Base-by-base conservation (phyloP, 2,329 filamentous ascomycete species). In the Ilyonectria destructans region DNA sequence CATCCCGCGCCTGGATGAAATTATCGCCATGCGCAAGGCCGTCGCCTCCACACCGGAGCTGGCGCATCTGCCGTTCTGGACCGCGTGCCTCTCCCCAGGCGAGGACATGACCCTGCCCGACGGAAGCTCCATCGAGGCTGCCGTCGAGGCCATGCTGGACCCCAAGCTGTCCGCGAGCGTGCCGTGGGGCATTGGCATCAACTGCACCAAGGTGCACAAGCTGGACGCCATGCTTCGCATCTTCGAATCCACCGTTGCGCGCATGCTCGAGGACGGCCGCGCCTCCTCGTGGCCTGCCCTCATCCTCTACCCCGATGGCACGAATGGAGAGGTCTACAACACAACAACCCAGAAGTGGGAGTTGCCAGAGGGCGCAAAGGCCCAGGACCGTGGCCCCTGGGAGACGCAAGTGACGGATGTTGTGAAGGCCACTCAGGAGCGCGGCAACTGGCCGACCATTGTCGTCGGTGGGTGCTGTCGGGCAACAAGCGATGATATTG, bases 251-350 rank as follows among this genome's bases (percentile, higher is more conserved):
- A 84, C 82, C 9, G 77, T 90, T 17, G 65, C 69, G 10, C 69
- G 65, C n/a, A 59, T 88, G 71, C 63, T 84, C 2, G 58, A 74
- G 4, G 71, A 77, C 4, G 80, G 82, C 0, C 72, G 78, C 15
- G 59, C 84, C 1, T 21, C 68, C 0, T 74, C 76, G 6, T 85
- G 84, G 81, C 90, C 90, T 1, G 84, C 82, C 21, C 78, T 93
- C 60, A 86, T 93, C 5, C 73, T 93, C 19, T 93, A 92, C 76
- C 91, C 91, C 0, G 91, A 93, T 77, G 91, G 91, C 0, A 92
- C 91, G 1, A 90, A 89, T 54, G 90, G 89, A 0, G 89, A 92
- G 78, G 85, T 90, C 1, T 93, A 93, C 79, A 88, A 93, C 77
- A 91, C 90, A 1, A 80, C 79, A 0, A 90, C 88, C 7, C 87